Base-by-base conservation (phyloP, 306 rosid genomes). In the Trifolium subterraneum region DNA sequence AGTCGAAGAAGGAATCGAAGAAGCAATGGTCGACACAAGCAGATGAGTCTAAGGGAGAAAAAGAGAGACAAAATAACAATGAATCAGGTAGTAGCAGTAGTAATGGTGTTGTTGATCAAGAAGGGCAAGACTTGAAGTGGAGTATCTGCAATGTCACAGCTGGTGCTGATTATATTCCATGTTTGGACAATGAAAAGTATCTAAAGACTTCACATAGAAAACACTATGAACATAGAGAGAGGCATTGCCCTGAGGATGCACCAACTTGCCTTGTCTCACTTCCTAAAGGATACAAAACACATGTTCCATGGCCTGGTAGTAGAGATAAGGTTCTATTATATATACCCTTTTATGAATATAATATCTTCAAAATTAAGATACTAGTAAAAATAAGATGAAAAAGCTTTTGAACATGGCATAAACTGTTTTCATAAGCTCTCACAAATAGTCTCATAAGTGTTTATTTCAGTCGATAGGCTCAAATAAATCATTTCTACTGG, bases 171-270 rank as follows among this genome's bases (percentile, higher is more conserved):
- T 94, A 82, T 56, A 92, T 92, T 58, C 98, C 99, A 4, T 94
- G 99, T 86, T 84, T 94, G 89, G 99, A 94, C 80, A 92, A 92
- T 60, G 88, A 84, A 80, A 67, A 67, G 22, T 67, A 67, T 44
- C 22, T 67, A 79, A 88, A 64, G 90, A 93, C 10, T 39, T 71
- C 5, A 90, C 89, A 25, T 44, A 67, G 72, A 35, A 82, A 41
- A 39, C 99, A 87, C 81, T 94, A 82, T 61, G 83, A 92, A 75
- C 99, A 92, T 73, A 80, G 98, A n/a, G 99, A 94, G 83, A 79
- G 99, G 58, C 99, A 94, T 78, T 94, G 98, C 60, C 97, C 96
- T 1, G 85, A 83, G 77, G 89, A 88, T 12, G 86, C 92, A 18
- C 98, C 97, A 50, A 88, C 89, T 60, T 94, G 99, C 81, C 73